Evolutionary conservation across 768 basidiomycete genomes (phyloP), one percentile per base, ranked within the genome.

Genomic region (Hirschioporus abietinus): DNA sequence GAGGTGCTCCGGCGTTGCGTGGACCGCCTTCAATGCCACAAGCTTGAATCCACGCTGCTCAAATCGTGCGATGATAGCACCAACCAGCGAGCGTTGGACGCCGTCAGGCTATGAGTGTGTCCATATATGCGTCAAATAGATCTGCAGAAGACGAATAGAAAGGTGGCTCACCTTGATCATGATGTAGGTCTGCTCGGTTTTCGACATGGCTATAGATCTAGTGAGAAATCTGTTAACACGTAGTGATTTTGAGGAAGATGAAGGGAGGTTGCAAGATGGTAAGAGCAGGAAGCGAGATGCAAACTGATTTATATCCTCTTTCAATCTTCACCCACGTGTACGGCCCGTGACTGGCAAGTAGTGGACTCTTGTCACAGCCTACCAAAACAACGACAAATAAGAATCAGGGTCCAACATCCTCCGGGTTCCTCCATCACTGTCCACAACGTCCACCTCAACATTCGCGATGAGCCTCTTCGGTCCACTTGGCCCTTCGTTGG

Each of bases 41-140:
- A 99, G 90, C 86, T 98, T 97, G 89, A 88, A 99, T 71, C 97
- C 97, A 72, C 96, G 94, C 83, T 91, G 88, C 87, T 99, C 97
- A 80, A 99, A 99, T 73, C 96, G 88, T 75, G 84, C 74, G 80
- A 96, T 93, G 88, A 99, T 98, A 82, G 94, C 90, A 77, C 94
- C 96, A 77, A 96, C 84, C 80, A 98, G 91, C 72, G 85, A 89
- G 74, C 97, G 92, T 82, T 98, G 95, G 83, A 99, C 97, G 78
- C 96, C 97, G 81, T 99, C 97, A 74, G 97, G 97, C 96, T 97
- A 78, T 74, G 20, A 68, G 25, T 23, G 61, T 25, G 23, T 57
- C 64, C 63, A 66, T 65, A 67, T 63, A 35, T 68, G 57, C 25
- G 62, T 30, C 23, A 58, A 64, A 66, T 65, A 68, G 63, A 30